Conservation (phyloP, 176 grass and related monocot species). For the Aegilops umbellulata region DNA sequence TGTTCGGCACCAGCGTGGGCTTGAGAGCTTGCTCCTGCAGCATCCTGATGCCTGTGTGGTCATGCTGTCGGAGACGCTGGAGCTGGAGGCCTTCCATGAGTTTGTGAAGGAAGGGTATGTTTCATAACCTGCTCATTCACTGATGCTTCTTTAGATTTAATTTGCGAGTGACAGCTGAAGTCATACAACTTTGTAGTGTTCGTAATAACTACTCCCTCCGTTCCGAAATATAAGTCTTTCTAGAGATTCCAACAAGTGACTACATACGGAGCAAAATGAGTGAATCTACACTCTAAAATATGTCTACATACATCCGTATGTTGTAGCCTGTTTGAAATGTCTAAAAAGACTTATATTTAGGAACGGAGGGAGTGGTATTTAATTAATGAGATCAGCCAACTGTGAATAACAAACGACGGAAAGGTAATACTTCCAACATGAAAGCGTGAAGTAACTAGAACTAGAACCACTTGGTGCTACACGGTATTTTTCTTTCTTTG, state of each 20-base stretch:
- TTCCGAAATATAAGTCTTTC: no score
- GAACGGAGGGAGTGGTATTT: not conserved
- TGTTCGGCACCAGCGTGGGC: conserved; percentile 66
- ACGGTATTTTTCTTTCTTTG: not conserved
- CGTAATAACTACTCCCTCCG: not conserved
- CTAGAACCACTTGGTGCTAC: not conserved
- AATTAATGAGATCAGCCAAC: not conserved
- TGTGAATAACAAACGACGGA: not conserved
- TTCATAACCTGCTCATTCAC: conserved; percentile 3
- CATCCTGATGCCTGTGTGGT: conserved; percentile 74
- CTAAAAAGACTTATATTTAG: no score
- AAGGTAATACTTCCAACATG: not conserved
- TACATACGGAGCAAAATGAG: no score
- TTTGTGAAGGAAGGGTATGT: conserved; percentile 83
- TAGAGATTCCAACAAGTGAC: no score
- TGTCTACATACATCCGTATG: no score
- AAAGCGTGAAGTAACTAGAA: conserved; percentile 13
- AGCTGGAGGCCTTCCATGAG: conserved; percentile 70
- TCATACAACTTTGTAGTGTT: not conserved
- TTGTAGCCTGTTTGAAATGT: no score
- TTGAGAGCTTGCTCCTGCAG: conserved; percentile 85
- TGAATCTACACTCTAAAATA: no score
- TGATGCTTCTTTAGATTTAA: not conserved
- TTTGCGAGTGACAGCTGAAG: not conserved
- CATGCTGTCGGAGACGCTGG: conserved; percentile 73